These are phyloP conservation scores for Theobroma grandiflorum DNA, from an alignment of 441 rosid species.

Conservation along the genomic window DNA sequence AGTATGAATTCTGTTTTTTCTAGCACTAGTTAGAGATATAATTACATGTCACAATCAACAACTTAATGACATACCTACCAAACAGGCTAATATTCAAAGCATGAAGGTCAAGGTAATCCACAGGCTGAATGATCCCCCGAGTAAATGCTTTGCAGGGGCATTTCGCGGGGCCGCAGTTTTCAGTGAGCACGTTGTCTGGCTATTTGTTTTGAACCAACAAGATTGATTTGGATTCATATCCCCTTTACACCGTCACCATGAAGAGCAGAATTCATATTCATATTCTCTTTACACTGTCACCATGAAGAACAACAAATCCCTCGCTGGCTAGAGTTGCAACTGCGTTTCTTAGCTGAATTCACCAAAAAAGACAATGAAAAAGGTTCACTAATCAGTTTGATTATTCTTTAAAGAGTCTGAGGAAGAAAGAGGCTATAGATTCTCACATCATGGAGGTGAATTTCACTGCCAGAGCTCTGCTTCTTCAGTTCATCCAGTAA, in stretches of 20 bases:
- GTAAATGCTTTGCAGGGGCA: not conserved
- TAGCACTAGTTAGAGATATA: too few relatives aligned
- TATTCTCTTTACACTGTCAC: conserved; percentile 77
- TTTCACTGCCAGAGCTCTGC: conserved; percentile 66
- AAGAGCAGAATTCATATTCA: conserved; percentile 38
- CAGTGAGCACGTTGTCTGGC: not conserved
- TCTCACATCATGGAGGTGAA: conserved; percentile 85
- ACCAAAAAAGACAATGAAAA: not conserved
- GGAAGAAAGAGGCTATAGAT: not conserved
- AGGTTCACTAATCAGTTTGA: conserved; percentile 4
- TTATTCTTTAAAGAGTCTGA: conserved; percentile 1
- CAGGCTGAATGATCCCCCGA: not conserved
- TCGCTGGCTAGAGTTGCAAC: conserved; percentile 71
- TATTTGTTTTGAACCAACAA: too few relatives aligned
- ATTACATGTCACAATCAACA: not conserved
- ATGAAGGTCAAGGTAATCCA: not conserved
- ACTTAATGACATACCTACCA: not conserved
- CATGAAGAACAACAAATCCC: conserved; percentile 70
- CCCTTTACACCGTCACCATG: conserved; percentile 84
- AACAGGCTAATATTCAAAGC: not conserved
- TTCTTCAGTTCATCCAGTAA: conserved; percentile 90
- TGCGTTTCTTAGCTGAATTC: conserved; percentile 71
- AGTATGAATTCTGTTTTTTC: too few relatives aligned
- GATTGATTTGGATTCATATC: conserved; percentile 37
- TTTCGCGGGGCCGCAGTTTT: not conserved